Base-by-base conservation (phyloP, 2,329 filamentous ascomycete species). In the Talaromyces amestolkiae region DNA sequence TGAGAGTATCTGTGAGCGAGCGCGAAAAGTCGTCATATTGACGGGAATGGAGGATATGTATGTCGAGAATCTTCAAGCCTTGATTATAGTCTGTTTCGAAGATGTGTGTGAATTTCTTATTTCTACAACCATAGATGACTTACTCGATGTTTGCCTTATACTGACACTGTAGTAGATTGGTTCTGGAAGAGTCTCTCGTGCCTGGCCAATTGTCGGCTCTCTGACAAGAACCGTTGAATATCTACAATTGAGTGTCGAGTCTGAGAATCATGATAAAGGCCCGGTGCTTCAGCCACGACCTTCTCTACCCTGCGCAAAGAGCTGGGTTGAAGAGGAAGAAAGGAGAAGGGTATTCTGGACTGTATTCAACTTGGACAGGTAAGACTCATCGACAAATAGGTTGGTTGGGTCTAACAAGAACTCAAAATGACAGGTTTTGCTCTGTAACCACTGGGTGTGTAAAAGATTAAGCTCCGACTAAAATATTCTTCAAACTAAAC, bases 311-410 rank as follows among this genome's bases (percentile, higher is more conserved):
- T 64, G 70, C 31, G 49, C 78, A 1, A 67, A 71, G 24, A 70
- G 67, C 66, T 79, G 77, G 78, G 73, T 70, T 1, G 78, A 78
- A 47, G 70, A 71, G 1, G 79, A 81, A 66, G 78, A 80, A 64
- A 68, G 78, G 6, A 70, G 79, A 1, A 69, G 79, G 0, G 74
- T 81, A 2, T 81, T 80, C 63, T 81, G 79, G 78, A 78, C 75
- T 13, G 73, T 79, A 3, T 82, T 72, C 77, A 74, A 69, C 71
- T 71, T 72, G 65, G 78, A 81, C 43, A 71, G 78, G 7, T 81
- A 67, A 68, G 66, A 27, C n/a, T 65, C 17, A 37, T 43, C 4
- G 19, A 47, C 9, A 24, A 47, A 47, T 24, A 6, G 45, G 10
- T 24, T 47, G 19, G 11, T 15, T 47, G 45, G 19, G 6, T 47